Conservation (phyloP, 1,284 basidiomycete species). For the Rhodotorula sp. region DNA sequence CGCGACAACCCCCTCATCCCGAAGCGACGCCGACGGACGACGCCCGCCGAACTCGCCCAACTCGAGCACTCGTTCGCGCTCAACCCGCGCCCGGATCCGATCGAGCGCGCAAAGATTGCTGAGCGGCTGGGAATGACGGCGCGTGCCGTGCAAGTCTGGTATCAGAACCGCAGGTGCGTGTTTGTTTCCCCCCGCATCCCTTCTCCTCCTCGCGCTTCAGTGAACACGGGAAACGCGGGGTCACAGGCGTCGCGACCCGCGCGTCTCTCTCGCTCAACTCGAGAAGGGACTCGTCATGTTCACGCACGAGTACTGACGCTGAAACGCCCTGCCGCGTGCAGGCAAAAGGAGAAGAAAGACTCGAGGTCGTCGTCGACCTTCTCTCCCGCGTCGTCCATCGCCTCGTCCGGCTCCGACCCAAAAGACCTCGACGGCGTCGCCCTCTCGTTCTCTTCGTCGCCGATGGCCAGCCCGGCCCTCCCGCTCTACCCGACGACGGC, state of each 20-base stretch:
- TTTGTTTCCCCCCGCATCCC: not conserved
- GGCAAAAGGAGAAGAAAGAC: constrained; percentile 42
- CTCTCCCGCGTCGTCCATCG: constrained; percentile 21
- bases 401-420: constrained; percentile 22
- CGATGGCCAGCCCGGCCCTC: constrained; percentile 5
- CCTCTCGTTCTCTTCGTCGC: constrained; percentile 35
- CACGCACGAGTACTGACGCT: not conserved
- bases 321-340: not conserved
- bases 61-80: constrained; percentile 37
- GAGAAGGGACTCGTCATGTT: too few relatives aligned
- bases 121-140: constrained; percentile 38
- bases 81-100: constrained; percentile 36
- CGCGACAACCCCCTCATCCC: constrained; percentile 36
- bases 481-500: not conserved
- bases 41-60: constrained; percentile 44
- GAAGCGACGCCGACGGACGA: constrained; percentile 38
- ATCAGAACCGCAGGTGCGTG: constrained; percentile 40
- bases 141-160: constrained; percentile 41
- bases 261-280: not conserved
- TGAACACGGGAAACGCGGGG: constrained; percentile 8
- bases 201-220: constrained; percentile 1
- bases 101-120: constrained; percentile 35
- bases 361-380: constrained; percentile 3
- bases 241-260: constrained; percentile 5
- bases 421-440: constrained; percentile 33